Evolutionary conservation across 768 basidiomycete species (phyloP).

Genomic region (Tubosaeta brunneosetosa): DNA sequence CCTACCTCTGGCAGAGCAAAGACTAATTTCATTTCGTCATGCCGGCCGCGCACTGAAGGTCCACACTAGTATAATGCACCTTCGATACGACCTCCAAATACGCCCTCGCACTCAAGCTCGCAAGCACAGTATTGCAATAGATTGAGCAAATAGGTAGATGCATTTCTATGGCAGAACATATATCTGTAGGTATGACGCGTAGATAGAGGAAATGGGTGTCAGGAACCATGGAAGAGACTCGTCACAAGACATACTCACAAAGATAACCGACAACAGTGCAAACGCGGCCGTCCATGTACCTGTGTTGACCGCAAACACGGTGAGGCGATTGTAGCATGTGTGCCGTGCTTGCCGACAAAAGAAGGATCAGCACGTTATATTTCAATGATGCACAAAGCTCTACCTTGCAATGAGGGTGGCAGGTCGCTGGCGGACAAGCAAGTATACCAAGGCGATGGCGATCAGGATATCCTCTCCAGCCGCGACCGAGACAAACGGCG

Average conservation of each 20-base stretch:
- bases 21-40: background rate
- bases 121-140: slow-evolving; percentile 6
- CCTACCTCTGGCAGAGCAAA: background rate
- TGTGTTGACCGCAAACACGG: background rate
- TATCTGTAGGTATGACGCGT: background rate
- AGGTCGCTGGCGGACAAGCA: background rate
- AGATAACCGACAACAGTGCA: slow-evolving; percentile 31
- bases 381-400: background rate
- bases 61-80: slow-evolving; percentile 39
- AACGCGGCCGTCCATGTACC: slow-evolving; percentile 48
- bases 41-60: background rate
- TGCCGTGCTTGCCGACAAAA: background rate
- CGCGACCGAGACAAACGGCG: background rate
- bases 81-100: background rate
- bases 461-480: background rate
- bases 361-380: too few species aligned
- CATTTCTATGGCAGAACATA: background rate
- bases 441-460: background rate
- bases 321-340: slow-evolving; percentile 1
- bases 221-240: background rate
- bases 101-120: slow-evolving; percentile 4
- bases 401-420: background rate
- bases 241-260: background rate
- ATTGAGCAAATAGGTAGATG: slow-evolving; percentile 2
- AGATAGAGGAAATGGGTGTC: background rate